phyloP scores from a whole-genome alignment of 441 rosid genomes.

The Populus hybrid region DNA sequence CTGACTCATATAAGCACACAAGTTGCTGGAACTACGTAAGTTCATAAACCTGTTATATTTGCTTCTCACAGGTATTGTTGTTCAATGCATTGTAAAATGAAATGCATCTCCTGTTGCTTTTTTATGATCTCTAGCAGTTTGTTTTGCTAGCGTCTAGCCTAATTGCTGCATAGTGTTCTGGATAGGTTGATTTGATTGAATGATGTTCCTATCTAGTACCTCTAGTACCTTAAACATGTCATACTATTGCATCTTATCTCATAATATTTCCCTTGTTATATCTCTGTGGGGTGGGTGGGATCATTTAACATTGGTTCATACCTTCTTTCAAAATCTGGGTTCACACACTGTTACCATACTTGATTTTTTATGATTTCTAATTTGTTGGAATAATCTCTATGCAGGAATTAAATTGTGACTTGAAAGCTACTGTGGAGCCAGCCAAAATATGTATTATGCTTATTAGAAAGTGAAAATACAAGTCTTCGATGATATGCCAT shows the following conservation, averaged over 20 bases:
- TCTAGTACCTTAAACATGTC: background rate
- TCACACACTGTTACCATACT: background rate
- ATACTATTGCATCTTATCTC: background rate
- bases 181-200: background rate
- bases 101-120: background rate
- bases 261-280: background rate
- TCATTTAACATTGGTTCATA: background rate
- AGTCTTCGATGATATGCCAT: background rate
- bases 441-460: background rate
- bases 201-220: background rate
- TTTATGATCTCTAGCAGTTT: background rate
- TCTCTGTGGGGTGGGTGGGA: background rate
- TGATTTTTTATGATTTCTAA: background rate
- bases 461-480: background rate
- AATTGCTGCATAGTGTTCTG: background rate
- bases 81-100: background rate
- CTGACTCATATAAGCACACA: slow-evolving; percentile 64
- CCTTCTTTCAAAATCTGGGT: background rate
- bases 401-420: background rate
- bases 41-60: slow-evolving; percentile 2
- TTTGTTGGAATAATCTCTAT: background rate
- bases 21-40: slow-evolving; percentile 73
- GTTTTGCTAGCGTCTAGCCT: background rate
- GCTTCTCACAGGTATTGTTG: background rate
- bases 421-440: background rate